Evolutionary conservation across 768 basidiomycete species (phyloP).

Genomic region (Cystofilobasidium macerans): DNA sequence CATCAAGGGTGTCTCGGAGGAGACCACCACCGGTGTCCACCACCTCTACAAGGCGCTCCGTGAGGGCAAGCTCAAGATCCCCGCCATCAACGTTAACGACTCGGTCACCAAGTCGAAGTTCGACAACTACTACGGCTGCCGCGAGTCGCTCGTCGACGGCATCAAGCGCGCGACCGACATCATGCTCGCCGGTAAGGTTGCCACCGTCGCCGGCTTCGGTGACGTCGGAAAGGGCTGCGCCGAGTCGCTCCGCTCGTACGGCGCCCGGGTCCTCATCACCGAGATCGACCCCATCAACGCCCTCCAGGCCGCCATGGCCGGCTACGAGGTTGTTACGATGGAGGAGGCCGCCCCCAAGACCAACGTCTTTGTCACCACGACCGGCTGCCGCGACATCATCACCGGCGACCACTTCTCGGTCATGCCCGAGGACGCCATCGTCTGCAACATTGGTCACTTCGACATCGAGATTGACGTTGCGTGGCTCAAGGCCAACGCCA

Average conservation of each 20-base stretch:
- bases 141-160: conserved; percentile 98
- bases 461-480: conserved; percentile 76
- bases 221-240: conserved; percentile 99
- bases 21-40: conserved; percentile 99
- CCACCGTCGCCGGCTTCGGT: conserved; percentile 96
- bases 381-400: conserved; percentile 98
- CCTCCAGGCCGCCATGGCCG: conserved; percentile 98
- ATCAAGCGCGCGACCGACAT: conserved; percentile 99
- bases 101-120: conserved; percentile 99
- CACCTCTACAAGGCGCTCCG: conserved; percentile 97
- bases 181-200: conserved; percentile 99
- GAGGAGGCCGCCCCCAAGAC: conserved; percentile 81
- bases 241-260: conserved; percentile 92
- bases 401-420: conserved; percentile 75
- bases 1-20: conserved; percentile 90
- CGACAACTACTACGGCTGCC: conserved; percentile 74
- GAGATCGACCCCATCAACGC: conserved; percentile 99
- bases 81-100: conserved; percentile 99
- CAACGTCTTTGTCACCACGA: conserved; percentile 96
- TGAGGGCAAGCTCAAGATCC: conserved; percentile 88
- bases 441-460: conserved; percentile 62
- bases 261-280: conserved; percentile 87
- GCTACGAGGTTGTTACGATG: conserved; percentile 98
- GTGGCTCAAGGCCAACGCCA: conserved; percentile 92
- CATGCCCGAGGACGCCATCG: conserved; percentile 98